A percentile compares a stretch with the other conserved stretches of the same genome.
phyloP scores from a whole-genome alignment of 108 stramenopile genomes.

The Phaeodactylum tricornutum region DNA sequence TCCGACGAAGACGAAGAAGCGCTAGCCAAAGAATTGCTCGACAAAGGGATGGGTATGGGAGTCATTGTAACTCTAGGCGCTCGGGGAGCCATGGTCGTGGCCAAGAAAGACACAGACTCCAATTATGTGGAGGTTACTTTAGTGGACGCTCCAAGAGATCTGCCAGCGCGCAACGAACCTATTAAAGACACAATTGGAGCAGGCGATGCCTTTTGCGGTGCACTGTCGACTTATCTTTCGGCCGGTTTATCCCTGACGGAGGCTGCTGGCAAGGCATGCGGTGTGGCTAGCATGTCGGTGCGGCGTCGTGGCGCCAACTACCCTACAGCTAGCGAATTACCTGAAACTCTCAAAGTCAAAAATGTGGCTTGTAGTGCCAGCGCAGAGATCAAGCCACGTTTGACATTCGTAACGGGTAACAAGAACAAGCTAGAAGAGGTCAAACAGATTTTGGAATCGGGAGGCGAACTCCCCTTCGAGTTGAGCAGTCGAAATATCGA shows the following conservation, averaged over 20 bases:
- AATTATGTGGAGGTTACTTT: slow-evolving; percentile 9
- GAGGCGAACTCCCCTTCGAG: slow-evolving; percentile 47
- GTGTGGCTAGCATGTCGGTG: slow-evolving; percentile 77
- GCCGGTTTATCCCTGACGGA: slow-evolving; percentile 34
- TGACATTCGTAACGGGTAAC: slow-evolving; percentile 99
- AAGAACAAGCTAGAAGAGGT: slow-evolving; percentile 97
- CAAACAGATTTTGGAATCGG: slow-evolving; percentile 42
- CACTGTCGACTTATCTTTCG: slow-evolving; percentile 59
- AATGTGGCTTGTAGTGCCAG: background rate
- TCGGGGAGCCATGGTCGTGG: slow-evolving; percentile 74
- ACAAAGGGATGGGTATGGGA: slow-evolving; percentile 44
- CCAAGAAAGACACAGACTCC: slow-evolving; percentile 17
- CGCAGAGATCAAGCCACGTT: background rate
- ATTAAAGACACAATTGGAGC: slow-evolving; percentile 81
- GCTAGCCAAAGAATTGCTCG: slow-evolving; percentile 35
- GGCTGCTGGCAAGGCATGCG: slow-evolving; percentile 64
- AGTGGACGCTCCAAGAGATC: slow-evolving; percentile 44
- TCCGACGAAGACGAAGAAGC: slow-evolving; percentile 28
- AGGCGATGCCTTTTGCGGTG: slow-evolving; percentile 80
- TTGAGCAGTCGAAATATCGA: slow-evolving; percentile 81
- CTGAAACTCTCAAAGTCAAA: slow-evolving; percentile 21
- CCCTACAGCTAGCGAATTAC: slow-evolving; percentile 52
- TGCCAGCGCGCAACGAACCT: slow-evolving; percentile 50
- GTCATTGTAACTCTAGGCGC: slow-evolving; percentile 77
- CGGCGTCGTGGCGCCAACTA: slow-evolving; percentile 71